These are phyloP conservation scores for Marsdenia floribunda DNA, from an alignment of 257 asterid genomes.

Conservation along the genomic window DNA sequence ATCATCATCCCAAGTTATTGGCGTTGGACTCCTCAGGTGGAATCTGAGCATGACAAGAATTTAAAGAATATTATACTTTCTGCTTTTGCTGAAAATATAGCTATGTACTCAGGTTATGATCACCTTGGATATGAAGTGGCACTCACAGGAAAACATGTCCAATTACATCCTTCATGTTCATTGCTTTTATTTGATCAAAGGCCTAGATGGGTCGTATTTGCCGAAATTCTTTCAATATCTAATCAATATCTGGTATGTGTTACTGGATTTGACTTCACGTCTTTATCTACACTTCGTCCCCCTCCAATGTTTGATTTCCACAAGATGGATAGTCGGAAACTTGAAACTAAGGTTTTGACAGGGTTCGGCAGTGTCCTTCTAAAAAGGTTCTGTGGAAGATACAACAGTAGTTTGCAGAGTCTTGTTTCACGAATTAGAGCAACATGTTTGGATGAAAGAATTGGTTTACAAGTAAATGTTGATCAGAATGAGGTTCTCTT, in stretches of 20 bases:
- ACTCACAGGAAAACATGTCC: conserved; percentile 59
- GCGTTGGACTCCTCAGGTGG: conserved; percentile 62
- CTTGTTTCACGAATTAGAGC: conserved; percentile 57
- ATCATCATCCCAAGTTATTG: conserved; percentile 69
- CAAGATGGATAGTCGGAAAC: conserved; percentile 48
- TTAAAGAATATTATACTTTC: conserved; percentile 63
- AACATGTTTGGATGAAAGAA: conserved; percentile 55
- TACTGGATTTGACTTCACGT: conserved; percentile 52
- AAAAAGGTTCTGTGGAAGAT: conserved; percentile 82
- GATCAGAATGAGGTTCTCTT: conserved; percentile 56
- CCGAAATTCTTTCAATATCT: conserved; percentile 63
- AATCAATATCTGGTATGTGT: conserved; percentile 78
- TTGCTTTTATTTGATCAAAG: conserved; percentile 61
- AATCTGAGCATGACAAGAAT: conserved; percentile 40
- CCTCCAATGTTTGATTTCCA: conserved; percentile 56
- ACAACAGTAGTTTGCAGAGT: conserved; percentile 35
- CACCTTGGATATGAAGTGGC: conserved; percentile 92
- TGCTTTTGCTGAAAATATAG: conserved; percentile 78
- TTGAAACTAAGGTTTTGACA: conserved; percentile 54
- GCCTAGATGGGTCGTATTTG: conserved; percentile 82
- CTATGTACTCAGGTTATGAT: conserved; percentile 90
- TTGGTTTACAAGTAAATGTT: conserved; percentile 59
- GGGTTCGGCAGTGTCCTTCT: conserved; percentile 58
- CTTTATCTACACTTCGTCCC: conserved; percentile 51
- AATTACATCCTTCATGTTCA: conserved; percentile 86